phyloP scores from a whole-genome alignment of 2,329 filamentous ascomycete genomes.

The Penicillium psychrosexuale region DNA sequence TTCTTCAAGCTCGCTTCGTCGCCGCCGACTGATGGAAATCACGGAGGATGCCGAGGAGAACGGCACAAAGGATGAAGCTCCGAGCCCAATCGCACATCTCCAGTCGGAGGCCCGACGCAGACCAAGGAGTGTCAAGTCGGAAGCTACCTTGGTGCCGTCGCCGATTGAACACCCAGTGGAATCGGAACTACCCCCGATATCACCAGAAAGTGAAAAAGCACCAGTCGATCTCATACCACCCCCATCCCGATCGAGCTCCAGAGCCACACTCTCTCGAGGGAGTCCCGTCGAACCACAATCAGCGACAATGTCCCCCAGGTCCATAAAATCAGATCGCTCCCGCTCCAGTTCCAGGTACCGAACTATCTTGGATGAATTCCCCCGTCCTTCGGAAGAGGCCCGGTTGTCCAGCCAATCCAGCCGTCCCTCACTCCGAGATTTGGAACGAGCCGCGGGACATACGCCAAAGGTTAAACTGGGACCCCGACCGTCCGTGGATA shows the following conservation, averaged over 20 bases:
- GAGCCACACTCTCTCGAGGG: constrained; percentile 16
- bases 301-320: constrained; percentile 17
- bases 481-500: constrained; percentile 70
- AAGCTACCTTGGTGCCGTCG: constrained; percentile 35
- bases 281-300: constrained; percentile 18
- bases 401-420: constrained; percentile 42
- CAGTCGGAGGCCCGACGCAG: constrained; percentile 21
- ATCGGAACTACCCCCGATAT: constrained; percentile 7
- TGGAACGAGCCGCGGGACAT: constrained; percentile 40
- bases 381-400: constrained; percentile 34
- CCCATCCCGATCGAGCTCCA: constrained; percentile 20
- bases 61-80: constrained; percentile 49
- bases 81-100: constrained; percentile 24
- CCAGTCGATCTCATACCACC: constrained; percentile 18
- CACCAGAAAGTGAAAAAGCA: constrained; percentile 14
- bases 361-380: constrained; percentile 36
- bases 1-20: constrained; percentile 73
- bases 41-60: constrained; percentile 88
- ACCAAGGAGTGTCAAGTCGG: constrained; percentile 33
- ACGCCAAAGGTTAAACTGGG: constrained; percentile 77
- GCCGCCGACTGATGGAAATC: constrained; percentile 81
- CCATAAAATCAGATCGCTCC: constrained; percentile 17
- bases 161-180: constrained; percentile 5
- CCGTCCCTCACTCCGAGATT: constrained; percentile 45
- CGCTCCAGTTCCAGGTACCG: constrained; percentile 25